Evolutionary conservation across 1,284 basidiomycete species (phyloP), one percentile per base, ranked within the genome.

Genomic region (Boletellus dicymbophilus): DNA sequence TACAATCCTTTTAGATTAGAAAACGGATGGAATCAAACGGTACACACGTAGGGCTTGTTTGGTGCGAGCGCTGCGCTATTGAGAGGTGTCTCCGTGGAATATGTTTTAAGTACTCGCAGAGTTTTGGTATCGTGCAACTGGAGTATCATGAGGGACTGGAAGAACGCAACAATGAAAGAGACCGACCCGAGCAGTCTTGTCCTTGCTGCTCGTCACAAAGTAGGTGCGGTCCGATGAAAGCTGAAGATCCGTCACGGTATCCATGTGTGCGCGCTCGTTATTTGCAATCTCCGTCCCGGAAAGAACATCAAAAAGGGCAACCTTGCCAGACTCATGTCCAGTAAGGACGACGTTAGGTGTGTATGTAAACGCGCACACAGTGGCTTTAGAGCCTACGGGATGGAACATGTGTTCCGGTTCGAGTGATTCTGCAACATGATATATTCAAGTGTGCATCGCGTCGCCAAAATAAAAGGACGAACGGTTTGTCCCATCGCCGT

Each of bases 201-300:
- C 97, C 74, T 98, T 98, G 72, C 89, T 92, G 62, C 90, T 91
- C 4, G 97, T 99, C 68, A 98, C 81, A 69, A 98, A 97, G 72
- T 98, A 98, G 22, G 93, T 91, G 49, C 90, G 80, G 71, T 99
- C 97, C 25, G 84, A 81, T 60, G 87, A 87, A 60, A 98, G 73
- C 70, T 99, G 97, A 53, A 99, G 74, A 72, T 99, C 97, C 28
- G 95, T 98, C 47, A 97, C 90, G 54, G 78, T 72, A 58, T 91
- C 91, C 54, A 81, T 73, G 69, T 97, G 95, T 7, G 91, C 90
- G 47, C 92, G 86, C 65, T 95, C 92, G 65, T 90, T 89, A 67
- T 75, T 84, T 36, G 76, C 70, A 37, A 92, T 74, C 72, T 97
- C 91, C 53, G 97, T 92, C 53, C 95, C 95, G 1, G 85, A 84